Evolutionary conservation across 2,329 filamentous ascomycete species (phyloP), one percentile per base, ranked within the genome.

Genomic region (Didymella sp.): DNA sequence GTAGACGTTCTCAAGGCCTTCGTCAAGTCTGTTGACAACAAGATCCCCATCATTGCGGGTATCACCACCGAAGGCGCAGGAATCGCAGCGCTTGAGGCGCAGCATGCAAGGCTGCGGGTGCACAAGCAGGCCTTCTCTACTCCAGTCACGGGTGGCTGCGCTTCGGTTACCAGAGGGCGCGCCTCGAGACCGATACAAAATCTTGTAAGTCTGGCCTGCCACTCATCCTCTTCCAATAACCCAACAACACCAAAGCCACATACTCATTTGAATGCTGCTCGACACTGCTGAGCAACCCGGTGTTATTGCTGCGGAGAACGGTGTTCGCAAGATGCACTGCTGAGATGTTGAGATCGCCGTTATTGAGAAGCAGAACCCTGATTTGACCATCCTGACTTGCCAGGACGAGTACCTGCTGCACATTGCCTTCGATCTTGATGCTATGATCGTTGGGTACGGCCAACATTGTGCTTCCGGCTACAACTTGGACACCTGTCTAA

Each of bases 281-380:
- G 81, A 84, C 47, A 83, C 84, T 50, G 75, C 81, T 2, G 82
- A 81, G 7, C 80, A 76, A 30, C 82, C 81, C 1, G 81, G 82
- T 25, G 80, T 82, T 6, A 82, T 84, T 42, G 82, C 82, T 15
- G 84, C 84, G 81, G 84, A 84, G 77, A 84, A 84, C 59, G 82
- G 82, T 19, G 82, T 84, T 9, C 78, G 82, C 50, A 83, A 84
- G 68, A 84, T 84, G 82, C 77, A 80, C n/a, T 79, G 82, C 17
- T 84, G 82, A 82, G 82, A 84, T 48, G 82, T 80, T 0, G 82
- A 84, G 67, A 84, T 84, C 57, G 82, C 81, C 15, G 76, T 84
- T 24, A 82, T 84, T 70, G 78, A 80, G 45, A 68, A 69, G 24
- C 73, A 82, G 62, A 77, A 81, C 5, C 81, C 81, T 0, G 77